Conservation (phyloP, 352 stramenopile genomes). For the Aphanomyces euteiches region DNA sequence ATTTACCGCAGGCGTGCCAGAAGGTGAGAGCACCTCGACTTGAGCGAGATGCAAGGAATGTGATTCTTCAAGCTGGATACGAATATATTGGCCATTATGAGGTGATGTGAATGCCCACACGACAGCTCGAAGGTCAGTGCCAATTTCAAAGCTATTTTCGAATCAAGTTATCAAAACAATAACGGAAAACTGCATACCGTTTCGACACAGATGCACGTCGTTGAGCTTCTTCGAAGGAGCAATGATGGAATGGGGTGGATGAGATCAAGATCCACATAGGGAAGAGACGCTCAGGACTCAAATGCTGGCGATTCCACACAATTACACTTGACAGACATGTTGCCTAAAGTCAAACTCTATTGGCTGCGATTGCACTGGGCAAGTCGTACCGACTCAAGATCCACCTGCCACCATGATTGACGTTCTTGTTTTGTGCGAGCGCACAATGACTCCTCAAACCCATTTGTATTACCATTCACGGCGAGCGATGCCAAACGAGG, state of each 20-base stretch:
- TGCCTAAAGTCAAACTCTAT: conserved; percentile 3
- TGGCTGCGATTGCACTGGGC: background rate
- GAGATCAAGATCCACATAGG: conserved; percentile 62
- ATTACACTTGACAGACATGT: conserved; percentile 41
- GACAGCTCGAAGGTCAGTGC: background rate
- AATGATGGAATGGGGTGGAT: conserved; percentile 37
- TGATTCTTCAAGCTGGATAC: conserved; percentile 48
- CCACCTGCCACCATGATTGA: conserved; percentile 71
- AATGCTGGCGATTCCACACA: conserved; percentile 69
- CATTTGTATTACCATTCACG: conserved; percentile 65
- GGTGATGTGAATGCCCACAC: background rate
- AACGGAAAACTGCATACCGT: conserved; percentile 12
- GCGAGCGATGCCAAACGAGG: conserved; percentile 44
- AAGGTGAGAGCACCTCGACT: conserved; percentile 46
- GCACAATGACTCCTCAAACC: conserved; percentile 65
- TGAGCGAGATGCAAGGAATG: conserved; percentile 62
- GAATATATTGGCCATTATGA: conserved; percentile 47
- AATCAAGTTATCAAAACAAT: background rate
- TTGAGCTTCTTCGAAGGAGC: conserved; percentile 29
- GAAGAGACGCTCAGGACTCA: conserved; percentile 42
- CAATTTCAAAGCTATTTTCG: background rate
- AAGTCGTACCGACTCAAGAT: conserved; percentile 40
- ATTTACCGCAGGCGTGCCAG: too few relatives aligned
- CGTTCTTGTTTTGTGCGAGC: conserved; percentile 53
- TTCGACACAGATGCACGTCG: conserved; percentile 14